Evolutionary conservation across 352 stramenopile species (phyloP).

Genomic region (Globisporangium recalcitrans): DNA sequence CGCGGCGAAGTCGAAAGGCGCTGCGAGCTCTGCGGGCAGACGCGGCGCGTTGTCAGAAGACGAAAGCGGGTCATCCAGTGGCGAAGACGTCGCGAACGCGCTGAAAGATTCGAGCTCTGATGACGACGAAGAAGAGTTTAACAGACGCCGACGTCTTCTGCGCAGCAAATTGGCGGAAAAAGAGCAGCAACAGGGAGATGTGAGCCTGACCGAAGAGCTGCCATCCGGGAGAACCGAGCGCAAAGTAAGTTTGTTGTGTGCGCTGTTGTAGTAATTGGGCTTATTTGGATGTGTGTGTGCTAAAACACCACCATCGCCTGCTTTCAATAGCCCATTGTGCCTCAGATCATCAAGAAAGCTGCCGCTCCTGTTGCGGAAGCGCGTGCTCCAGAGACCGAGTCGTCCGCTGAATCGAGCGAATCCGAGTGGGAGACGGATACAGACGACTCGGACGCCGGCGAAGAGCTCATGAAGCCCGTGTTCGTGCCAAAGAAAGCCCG

Average conservation of each 20-base stretch:
- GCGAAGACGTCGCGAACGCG: conserved; percentile 37
- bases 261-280: too few relatives aligned
- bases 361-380: not conserved
- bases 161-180: conserved; percentile 53
- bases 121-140: conserved; percentile 68
- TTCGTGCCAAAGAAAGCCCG: conserved; percentile 90
- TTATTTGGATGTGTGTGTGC: too few relatives aligned
- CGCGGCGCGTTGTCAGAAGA: conserved; percentile 7
- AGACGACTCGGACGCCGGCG: conserved; percentile 60
- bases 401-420: conserved; percentile 38
- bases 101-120: conserved; percentile 76
- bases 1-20: conserved; percentile 11
- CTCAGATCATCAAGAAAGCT: conserved; percentile 35
- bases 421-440: conserved; percentile 84
- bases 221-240: not conserved
- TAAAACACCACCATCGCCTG: not conserved
- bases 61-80: conserved; percentile 20
- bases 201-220: not conserved
- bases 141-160: conserved; percentile 52
- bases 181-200: conserved; percentile 17
- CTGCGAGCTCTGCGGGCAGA: not conserved
- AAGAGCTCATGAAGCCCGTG: conserved; percentile 86
- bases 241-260: conserved; percentile 11
- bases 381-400: conserved; percentile 24
- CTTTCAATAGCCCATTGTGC: conserved; percentile 20